These are phyloP conservation scores for Emiliania huxleyi DNA, from an alignment of 78 protist species.

Conservation along the genomic window DNA sequence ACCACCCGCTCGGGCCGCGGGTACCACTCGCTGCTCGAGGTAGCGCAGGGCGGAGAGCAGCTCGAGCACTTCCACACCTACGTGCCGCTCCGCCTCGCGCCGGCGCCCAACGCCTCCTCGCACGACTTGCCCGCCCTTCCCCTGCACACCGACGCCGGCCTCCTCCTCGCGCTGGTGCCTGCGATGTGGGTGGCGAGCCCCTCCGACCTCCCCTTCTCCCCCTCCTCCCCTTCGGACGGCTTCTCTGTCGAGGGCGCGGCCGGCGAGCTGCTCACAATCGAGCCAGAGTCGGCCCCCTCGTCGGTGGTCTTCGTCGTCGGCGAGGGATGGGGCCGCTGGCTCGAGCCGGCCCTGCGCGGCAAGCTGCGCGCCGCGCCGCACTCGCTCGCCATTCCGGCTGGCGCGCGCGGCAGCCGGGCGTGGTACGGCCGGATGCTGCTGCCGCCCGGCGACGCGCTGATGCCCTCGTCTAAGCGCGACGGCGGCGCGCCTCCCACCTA, in stretches of 20 bases:
- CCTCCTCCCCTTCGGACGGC: background rate
- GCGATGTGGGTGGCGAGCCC: background rate
- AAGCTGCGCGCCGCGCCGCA: background rate
- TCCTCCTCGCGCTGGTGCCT: background rate
- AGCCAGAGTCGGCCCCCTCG: background rate
- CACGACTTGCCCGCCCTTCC: background rate
- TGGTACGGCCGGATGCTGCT: background rate
- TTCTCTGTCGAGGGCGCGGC: background rate
- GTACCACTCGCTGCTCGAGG: background rate
- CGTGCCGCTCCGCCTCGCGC: background rate
- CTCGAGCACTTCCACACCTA: conserved; percentile 13
- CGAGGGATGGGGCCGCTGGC: background rate
- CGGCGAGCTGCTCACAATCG: background rate
- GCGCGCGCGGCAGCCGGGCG: background rate
- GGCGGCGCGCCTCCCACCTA: background rate
- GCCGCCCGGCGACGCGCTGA: background rate
- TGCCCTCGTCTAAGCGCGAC: background rate
- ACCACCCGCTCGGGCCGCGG: background rate
- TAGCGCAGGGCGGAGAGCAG: background rate
- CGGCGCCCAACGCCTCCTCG: background rate
- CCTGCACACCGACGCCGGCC: background rate
- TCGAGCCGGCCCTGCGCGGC: background rate
- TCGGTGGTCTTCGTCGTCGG: background rate
- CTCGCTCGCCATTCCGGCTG: background rate
- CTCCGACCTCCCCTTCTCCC: background rate